Base-by-base conservation (phyloP, 495 filamentous ascomycete species). In the Echria macrotheca region DNA sequence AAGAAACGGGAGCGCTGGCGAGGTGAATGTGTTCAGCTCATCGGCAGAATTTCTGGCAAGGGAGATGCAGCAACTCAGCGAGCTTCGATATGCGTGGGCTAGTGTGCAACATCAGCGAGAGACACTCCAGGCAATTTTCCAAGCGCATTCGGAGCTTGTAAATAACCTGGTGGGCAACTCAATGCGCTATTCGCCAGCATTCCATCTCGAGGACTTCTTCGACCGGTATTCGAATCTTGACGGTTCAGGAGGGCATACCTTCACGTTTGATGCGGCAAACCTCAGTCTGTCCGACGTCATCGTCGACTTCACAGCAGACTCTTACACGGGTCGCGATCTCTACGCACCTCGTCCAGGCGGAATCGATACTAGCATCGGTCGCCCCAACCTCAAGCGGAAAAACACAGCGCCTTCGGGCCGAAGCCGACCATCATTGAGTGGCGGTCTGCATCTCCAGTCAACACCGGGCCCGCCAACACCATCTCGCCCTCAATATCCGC, bases 131-230 rank as follows among this genome's bases (percentile, higher is more conserved):
- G 77, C 73, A 1, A 80, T 91, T 12, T 88, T 85, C 54, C 73
- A 74, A 11, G 84, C 79, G 23, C 88, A 94, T 54, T 71, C 80
- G 1, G 84, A 87, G 56, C 71, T 91, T 6, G 81, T 90, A 15
- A 83, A 86, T 48, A 81, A 81, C 12, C 68, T 89, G 1, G 77
- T 81, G 5, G 81, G 72, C 32, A 68, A 61, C 50, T 56, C 67
- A 4, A 67, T 72, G 57, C 79, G 84, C 3, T 89, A 87, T 50
- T 83, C 82, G 4, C 82, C 87, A 0, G 84, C 85, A 12, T 91
- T 91, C 56, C 85, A 89, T 47, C 75, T 90, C 3, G 88, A 94
- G 53, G 87, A 90, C 55, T 94, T 94, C 63, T 84, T 91, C 57
- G 86, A 91, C 57, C 78, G 88, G 17, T 94, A 94, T 44, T 66